Percentiles rank a stretch among this genome's conserved stretches.
Conservation (phyloP, 495 filamentous ascomycete species). For the Penicillium canariense region DNA sequence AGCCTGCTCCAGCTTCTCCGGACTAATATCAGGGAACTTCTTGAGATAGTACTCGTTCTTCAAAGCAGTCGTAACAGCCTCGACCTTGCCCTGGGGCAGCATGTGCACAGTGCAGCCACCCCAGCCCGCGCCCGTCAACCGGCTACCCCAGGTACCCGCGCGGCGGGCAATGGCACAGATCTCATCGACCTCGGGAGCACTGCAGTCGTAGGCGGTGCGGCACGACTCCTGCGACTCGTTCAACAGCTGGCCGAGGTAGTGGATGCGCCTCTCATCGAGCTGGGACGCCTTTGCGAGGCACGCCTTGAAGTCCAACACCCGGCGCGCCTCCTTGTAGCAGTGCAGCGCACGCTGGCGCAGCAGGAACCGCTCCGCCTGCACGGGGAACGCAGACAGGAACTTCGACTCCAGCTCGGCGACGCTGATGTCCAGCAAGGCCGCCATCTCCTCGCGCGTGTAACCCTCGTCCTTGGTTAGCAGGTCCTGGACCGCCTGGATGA, state of each 20-base stretch:
- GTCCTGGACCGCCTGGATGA: slow-evolving; percentile 61
- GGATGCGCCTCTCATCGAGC: slow-evolving; percentile 60
- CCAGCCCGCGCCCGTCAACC: slow-evolving; percentile 94
- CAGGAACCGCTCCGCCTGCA: slow-evolving; percentile 84
- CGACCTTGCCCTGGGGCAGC: slow-evolving; percentile 79
- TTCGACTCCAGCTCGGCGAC: slow-evolving; percentile 67
- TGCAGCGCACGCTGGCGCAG: slow-evolving; percentile 84
- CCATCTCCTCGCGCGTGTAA: slow-evolving; percentile 86
- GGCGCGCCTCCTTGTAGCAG: slow-evolving; percentile 84
- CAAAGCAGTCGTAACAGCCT: slow-evolving; percentile 75
- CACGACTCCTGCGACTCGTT: slow-evolving; percentile 89
- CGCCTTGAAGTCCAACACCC: slow-evolving; percentile 77
- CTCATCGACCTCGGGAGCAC: slow-evolving; percentile 83
- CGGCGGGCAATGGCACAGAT: slow-evolving; percentile 75
- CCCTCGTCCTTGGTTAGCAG: slow-evolving; percentile 71
- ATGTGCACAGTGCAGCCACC: slow-evolving; percentile 95
- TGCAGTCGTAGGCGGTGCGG: slow-evolving; percentile 82
- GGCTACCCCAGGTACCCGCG: slow-evolving; percentile 78
- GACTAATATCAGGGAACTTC: slow-evolving; percentile 65
- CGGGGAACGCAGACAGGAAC: slow-evolving; percentile 81
- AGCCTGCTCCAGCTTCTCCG: slow-evolving; percentile 71
- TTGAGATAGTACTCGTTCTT: slow-evolving; percentile 76
- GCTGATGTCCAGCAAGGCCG: slow-evolving; percentile 64
- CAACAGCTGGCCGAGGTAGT: slow-evolving; percentile 75
- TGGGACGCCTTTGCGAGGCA: slow-evolving; percentile 57